phyloP scores from a whole-genome alignment of 192 early-diverging fungal species.

The Entomortierella parvispora region DNA sequence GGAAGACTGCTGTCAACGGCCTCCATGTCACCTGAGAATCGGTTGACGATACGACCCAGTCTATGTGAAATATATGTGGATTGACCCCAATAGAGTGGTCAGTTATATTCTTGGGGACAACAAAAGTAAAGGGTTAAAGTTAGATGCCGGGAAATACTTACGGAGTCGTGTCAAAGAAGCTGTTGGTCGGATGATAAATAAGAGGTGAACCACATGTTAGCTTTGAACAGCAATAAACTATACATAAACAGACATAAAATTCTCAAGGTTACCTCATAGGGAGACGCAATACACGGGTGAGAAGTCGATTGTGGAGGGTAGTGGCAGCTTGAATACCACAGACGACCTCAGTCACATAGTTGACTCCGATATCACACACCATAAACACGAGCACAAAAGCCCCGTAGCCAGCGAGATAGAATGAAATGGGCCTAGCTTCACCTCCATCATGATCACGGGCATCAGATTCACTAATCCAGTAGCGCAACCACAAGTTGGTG shows the following conservation, averaged over 20 bases:
- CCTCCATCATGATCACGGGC: not conserved
- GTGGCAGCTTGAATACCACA: slow-evolving; percentile 63
- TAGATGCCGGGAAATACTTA: slow-evolving; percentile 51
- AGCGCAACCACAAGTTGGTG: slow-evolving; percentile 3
- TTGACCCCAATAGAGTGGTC: not conserved
- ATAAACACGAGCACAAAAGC: slow-evolving; percentile 56
- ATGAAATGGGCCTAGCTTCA: slow-evolving; percentile 44
- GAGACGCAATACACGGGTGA: slow-evolving; percentile 67
- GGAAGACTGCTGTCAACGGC: slow-evolving; percentile 71
- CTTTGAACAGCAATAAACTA: too few species aligned
- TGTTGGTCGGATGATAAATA: too few species aligned
- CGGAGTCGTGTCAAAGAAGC: slow-evolving; percentile 89
- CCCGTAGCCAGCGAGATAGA: slow-evolving; percentile 68
- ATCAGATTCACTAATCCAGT: slow-evolving; percentile 7
- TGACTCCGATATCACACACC: not conserved
- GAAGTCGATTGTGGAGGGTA: slow-evolving; percentile 59
- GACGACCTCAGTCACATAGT: slow-evolving; percentile 26
- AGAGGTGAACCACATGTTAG: too few species aligned
- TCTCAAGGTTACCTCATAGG: slow-evolving; percentile 68
- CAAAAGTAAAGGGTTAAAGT: too few species aligned
- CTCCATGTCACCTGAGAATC: slow-evolving; percentile 86
- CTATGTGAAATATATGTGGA: not conserved
- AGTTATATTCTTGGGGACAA: too few species aligned
- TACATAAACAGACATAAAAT: too few species aligned
- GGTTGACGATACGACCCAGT: slow-evolving; percentile 67